Percentiles rank a stretch among this genome's conserved stretches.
phyloP scores from a whole-genome alignment of 2,329 filamentous ascomycete genomes.

The Aureobasidium pullulans region DNA sequence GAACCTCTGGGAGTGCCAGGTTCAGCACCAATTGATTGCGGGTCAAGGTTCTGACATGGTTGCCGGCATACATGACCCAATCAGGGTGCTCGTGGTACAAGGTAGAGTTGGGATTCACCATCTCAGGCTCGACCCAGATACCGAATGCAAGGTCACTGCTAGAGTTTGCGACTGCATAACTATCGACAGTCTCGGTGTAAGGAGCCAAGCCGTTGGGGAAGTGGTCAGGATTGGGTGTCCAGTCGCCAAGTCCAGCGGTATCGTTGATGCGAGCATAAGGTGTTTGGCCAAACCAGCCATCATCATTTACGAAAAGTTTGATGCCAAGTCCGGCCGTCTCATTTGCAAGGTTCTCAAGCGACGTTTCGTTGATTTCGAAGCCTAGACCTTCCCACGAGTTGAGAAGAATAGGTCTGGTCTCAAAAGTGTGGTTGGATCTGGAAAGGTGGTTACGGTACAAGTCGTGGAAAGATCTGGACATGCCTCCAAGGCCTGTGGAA shows the following conservation, averaged over 20 bases:
- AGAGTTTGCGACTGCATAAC: slow-evolving; percentile 41
- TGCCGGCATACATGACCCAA: slow-evolving; percentile 53
- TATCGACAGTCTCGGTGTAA: slow-evolving; percentile 46
- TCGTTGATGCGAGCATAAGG: slow-evolving; percentile 54
- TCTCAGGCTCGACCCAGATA: slow-evolving; percentile 62
- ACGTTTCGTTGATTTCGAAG: slow-evolving; percentile 52
- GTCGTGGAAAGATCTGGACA: slow-evolving; percentile 56
- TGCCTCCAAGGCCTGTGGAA: slow-evolving; percentile 49
- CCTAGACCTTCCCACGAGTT: slow-evolving; percentile 61
- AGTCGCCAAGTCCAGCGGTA: slow-evolving; percentile 54
- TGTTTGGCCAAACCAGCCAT: slow-evolving; percentile 58
- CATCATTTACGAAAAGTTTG: slow-evolving; percentile 58
- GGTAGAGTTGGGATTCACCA: slow-evolving; percentile 57
- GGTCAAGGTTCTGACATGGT: slow-evolving; percentile 48
- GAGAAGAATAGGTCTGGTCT: slow-evolving; percentile 49
- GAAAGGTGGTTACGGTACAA: slow-evolving; percentile 57
- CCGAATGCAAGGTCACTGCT: slow-evolving; percentile 51
- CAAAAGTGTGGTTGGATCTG: slow-evolving; percentile 46
- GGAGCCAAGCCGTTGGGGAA: slow-evolving; percentile 52
- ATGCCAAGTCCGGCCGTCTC: slow-evolving; percentile 53
- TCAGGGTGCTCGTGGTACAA: slow-evolving; percentile 57
- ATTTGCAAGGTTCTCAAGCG: slow-evolving; percentile 48
- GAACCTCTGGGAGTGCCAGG: slow-evolving; percentile 52
- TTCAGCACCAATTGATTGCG: slow-evolving; percentile 57
- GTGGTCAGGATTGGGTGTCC: slow-evolving; percentile 50